These are phyloP conservation scores for Kuraishia ogatae DNA, from an alignment of 805 yeast species.

Conservation along the genomic window DNA sequence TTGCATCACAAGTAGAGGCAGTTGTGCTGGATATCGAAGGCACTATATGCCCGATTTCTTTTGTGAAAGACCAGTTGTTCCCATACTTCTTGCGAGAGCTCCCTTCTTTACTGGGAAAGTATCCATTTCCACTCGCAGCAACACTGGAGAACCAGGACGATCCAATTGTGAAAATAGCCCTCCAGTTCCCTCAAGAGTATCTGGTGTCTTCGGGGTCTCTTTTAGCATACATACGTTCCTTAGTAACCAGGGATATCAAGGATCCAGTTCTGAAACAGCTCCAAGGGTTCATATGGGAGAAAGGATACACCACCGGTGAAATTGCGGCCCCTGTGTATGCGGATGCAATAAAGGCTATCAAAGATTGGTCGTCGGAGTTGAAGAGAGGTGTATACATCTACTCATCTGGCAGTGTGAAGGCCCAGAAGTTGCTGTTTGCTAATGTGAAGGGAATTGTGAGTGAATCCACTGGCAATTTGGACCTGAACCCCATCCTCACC, in stretches of 20 bases:
- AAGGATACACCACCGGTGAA: constrained; percentile 72
- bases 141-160: constrained; percentile 10
- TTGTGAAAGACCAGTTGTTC: constrained; percentile 70
- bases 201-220: constrained; percentile 23
- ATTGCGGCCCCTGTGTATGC: constrained; percentile 67
- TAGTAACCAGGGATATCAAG: constrained; percentile 65
- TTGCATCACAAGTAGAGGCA: constrained; percentile 10
- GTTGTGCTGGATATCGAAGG: constrained; percentile 80
- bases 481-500: constrained; percentile 42
- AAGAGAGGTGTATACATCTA: constrained; percentile 51
- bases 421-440: constrained; percentile 71
- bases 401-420: constrained; percentile 84
- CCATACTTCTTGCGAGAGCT: constrained; percentile 61
- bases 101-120: constrained; percentile 28
- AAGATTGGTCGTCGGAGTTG: constrained; percentile 24
- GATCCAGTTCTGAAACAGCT: constrained; percentile 68
- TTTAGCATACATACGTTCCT: constrained; percentile 36
- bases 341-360: constrained; percentile 60
- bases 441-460: constrained; percentile 34
- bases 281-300: constrained; percentile 79
- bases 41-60: constrained; percentile 84
- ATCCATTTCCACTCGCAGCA: constrained; percentile 24
- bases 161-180: constrained; percentile 24
- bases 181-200: constrained; percentile 35
- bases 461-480: constrained; percentile 19